These are phyloP conservation scores for Ramichloridium luteum DNA, from an alignment of 2,329 filamentous ascomycete species.

Conservation along the genomic window DNA sequence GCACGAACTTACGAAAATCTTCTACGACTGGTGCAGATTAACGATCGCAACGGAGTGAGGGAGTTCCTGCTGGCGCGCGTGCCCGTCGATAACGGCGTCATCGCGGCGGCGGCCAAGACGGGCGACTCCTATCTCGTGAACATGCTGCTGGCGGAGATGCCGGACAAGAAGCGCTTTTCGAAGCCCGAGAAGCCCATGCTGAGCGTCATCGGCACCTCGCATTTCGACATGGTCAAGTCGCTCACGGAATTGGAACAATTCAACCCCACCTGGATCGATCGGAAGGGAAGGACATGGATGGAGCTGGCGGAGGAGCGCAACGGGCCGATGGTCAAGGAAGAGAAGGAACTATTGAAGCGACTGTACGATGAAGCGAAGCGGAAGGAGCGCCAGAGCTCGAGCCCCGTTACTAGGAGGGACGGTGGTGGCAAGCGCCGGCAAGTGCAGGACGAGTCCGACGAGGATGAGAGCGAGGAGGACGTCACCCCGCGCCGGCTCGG, in stretches of 20 bases:
- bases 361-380: conserved; percentile 47
- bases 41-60: conserved; percentile 36
- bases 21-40: conserved; percentile 36
- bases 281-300: conserved; percentile 68
- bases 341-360: conserved; percentile 67
- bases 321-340: conserved; percentile 82
- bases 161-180: conserved; percentile 45
- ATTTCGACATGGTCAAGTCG: conserved; percentile 65
- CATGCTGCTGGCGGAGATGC: conserved; percentile 45
- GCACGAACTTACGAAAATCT: conserved; percentile 38
- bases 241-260: conserved; percentile 43
- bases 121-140: conserved; percentile 83
- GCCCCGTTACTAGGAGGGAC: conserved; percentile 25
- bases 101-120: conserved; percentile 83
- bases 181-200: conserved; percentile 87
- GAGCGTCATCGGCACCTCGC: conserved; percentile 79
- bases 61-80: conserved; percentile 35
- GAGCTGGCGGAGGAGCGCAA: conserved; percentile 74
- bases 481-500: conserved; percentile 9
- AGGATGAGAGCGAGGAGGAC: conserved; percentile 6
- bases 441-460: conserved; percentile 9
- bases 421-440: conserved; percentile 16
- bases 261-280: conserved; percentile 63
- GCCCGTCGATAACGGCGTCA: conserved; percentile 60
- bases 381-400: conserved; percentile 21